These are phyloP conservation scores for Tolypocladium cylindrosporum DNA, from an alignment of 2,329 filamentous ascomycete genomes.

Conservation along the genomic window DNA sequence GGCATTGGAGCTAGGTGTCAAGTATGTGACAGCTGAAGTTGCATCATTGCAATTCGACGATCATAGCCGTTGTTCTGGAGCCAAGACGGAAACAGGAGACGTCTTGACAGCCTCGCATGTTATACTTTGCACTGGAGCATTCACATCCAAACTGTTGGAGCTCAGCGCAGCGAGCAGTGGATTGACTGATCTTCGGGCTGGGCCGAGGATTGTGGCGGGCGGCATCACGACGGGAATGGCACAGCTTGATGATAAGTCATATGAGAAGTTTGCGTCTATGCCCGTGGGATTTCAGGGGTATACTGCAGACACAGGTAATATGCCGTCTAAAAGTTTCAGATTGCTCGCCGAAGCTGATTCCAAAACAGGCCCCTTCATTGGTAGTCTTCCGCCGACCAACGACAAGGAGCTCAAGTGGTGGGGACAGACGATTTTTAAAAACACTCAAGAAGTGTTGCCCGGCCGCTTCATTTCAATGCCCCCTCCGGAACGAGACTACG, in stretches of 20 bases:
- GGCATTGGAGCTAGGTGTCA: constrained; percentile 44
- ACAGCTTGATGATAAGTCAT: constrained; percentile 36
- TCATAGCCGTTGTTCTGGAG: constrained; percentile 34
- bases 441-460: constrained; percentile 40
- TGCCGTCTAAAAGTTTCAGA: background rate
- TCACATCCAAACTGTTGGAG: constrained; percentile 45
- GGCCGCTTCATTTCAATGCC: constrained; percentile 47
- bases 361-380: constrained; percentile 42
- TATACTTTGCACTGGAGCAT: constrained; percentile 46
- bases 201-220: constrained; percentile 44
- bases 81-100: constrained; percentile 34
- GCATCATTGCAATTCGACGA: constrained; percentile 34
- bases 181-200: constrained; percentile 36
- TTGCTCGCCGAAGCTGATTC: constrained; percentile 10
- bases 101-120: constrained; percentile 37
- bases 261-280: constrained; percentile 33
- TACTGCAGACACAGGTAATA: constrained; percentile 20
- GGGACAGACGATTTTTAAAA: constrained; percentile 50
- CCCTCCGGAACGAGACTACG: constrained; percentile 45
- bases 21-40: constrained; percentile 46
- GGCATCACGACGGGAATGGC: constrained; percentile 51
- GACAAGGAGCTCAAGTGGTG: constrained; percentile 48
- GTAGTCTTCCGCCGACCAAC: constrained; percentile 44
- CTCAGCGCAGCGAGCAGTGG: constrained; percentile 38
- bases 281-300: constrained; percentile 37